Evolutionary conservation across 2,329 filamentous ascomycete genomes (phyloP).

Genomic region (Corinectria fuckeliana): DNA sequence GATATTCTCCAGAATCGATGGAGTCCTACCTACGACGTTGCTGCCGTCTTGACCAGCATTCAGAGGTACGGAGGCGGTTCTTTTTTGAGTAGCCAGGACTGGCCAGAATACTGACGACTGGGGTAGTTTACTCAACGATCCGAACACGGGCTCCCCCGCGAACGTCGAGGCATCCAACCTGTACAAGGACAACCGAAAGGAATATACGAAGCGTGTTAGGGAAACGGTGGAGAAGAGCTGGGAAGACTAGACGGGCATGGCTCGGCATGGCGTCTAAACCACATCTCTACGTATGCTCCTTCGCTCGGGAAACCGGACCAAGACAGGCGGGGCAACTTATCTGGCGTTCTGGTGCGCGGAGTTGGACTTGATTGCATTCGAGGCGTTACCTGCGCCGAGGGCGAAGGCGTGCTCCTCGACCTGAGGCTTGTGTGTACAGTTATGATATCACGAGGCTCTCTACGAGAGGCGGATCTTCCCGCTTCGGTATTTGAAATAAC

Average conservation of each 20-base stretch:
- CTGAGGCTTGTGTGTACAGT: conserved; percentile 20
- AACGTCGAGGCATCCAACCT: conserved; percentile 98
- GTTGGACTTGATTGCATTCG: conserved; percentile 44
- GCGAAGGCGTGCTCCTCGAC: conserved; percentile 22
- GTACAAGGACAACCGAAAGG: conserved; percentile 97
- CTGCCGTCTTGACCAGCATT: conserved; percentile 94
- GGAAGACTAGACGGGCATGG: conserved; percentile 71
- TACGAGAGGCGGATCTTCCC: conserved; percentile 33
- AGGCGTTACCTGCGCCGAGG: conserved; percentile 35
- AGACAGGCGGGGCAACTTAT: conserved; percentile 24
- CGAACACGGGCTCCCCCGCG: conserved; percentile 96
- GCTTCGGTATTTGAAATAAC: conserved; percentile 7
- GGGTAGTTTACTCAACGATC: conserved; percentile 88
- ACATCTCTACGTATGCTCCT: conserved; percentile 8
- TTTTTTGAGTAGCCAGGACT: background rate
- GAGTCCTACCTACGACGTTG: conserved; percentile 98
- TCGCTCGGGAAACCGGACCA: conserved; percentile 12
- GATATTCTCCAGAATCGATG: conserved; percentile 98
- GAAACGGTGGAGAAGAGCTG: conserved; percentile 99
- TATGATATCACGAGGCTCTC: conserved; percentile 36
- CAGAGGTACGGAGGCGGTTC: conserved; percentile 70
- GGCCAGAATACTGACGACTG: conserved; percentile 37
- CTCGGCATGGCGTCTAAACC: conserved; percentile 3
- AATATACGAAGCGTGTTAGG: conserved; percentile 92
- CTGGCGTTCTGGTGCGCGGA: conserved; percentile 44